Percentiles rank a stretch among this genome's conserved stretches.
phyloP scores from a whole-genome alignment of 1,284 basidiomycete species.

The Ceraceosorus guamensis region DNA sequence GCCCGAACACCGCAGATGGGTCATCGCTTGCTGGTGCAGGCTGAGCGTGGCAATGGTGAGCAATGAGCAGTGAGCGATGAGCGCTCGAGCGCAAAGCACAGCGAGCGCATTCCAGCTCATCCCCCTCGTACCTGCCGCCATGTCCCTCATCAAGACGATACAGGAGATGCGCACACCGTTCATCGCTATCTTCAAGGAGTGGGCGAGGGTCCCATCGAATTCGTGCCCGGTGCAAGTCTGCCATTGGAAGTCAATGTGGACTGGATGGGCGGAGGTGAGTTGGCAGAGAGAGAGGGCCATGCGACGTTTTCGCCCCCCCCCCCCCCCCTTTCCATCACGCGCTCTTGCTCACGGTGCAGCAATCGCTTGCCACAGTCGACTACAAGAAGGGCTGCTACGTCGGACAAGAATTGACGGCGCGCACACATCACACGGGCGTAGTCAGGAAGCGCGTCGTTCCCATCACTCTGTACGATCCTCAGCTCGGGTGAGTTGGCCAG shows the following conservation, averaged over 20 bases:
- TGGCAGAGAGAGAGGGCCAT: conserved; percentile 60
- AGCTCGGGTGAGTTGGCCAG: neutral
- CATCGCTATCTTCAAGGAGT: conserved; percentile 77
- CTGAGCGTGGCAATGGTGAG: neutral
- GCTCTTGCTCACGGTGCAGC: too few species aligned
- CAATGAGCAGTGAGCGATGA: neutral
- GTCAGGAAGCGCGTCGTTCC: conserved; percentile 86
- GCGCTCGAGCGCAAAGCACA: neutral
- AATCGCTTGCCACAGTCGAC: too few species aligned
- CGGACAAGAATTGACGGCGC: conserved; percentile 92
- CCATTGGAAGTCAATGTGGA: conserved; percentile 93
- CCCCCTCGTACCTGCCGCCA: neutral
- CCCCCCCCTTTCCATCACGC: neutral
- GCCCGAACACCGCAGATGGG: conserved; percentile 29
- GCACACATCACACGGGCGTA: conserved; percentile 90
- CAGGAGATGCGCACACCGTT: conserved; percentile 61
- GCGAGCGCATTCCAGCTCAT: neutral
- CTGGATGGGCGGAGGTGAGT: conserved; percentile 81
- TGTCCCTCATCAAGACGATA: too few species aligned
- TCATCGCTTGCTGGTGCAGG: conserved; percentile 18
- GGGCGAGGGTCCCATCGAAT: conserved; percentile 75
- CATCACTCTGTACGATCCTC: conserved; percentile 49
- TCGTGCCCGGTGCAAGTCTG: conserved; percentile 67
- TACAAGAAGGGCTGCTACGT: conserved; percentile 97
- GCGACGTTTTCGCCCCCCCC: neutral